Conservation (phyloP, 140 eudicot genomes). For the Ambrosia hybrid region DNA sequence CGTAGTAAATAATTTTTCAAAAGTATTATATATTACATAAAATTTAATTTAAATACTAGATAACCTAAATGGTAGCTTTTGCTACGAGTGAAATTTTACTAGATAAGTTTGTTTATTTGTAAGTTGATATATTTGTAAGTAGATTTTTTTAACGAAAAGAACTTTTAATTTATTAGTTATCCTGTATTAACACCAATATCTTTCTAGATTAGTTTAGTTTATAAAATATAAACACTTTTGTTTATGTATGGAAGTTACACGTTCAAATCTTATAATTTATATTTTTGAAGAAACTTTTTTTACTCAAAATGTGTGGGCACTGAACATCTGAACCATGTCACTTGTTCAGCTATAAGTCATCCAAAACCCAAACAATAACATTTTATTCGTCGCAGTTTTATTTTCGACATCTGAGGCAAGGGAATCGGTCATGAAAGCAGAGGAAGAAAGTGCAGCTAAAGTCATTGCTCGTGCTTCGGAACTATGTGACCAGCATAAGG, state of each 20-base stretch:
- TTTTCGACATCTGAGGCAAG: constrained; percentile 43
- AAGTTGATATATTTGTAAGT: too few species aligned
- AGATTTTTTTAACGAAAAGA: background rate
- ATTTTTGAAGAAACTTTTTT: too few species aligned
- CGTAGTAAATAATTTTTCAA: background rate
- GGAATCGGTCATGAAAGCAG: constrained; percentile 48
- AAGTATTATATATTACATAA: too few species aligned
- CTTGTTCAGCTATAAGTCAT: background rate
- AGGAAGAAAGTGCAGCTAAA: constrained; percentile 47
- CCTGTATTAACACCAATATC: background rate
- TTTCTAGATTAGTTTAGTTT: too few species aligned
- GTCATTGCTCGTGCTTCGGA: constrained; percentile 52
- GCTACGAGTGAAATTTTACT: too few species aligned
- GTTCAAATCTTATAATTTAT: background rate
- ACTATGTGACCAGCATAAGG: constrained; percentile 51
- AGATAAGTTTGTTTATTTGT: too few species aligned
- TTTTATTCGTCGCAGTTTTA: constrained; percentile 16
- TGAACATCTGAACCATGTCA: background rate
- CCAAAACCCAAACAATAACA: background rate
- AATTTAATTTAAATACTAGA: too few species aligned
- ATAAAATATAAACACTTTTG: too few species aligned
- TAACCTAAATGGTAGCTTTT: too few species aligned
- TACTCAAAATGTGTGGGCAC: too few species aligned
- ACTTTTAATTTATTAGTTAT: background rate
- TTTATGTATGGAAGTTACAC: background rate